These are phyloP conservation scores for Phytopythium mirpurense DNA, from an alignment of 352 stramenopile genomes.

Conservation along the genomic window DNA sequence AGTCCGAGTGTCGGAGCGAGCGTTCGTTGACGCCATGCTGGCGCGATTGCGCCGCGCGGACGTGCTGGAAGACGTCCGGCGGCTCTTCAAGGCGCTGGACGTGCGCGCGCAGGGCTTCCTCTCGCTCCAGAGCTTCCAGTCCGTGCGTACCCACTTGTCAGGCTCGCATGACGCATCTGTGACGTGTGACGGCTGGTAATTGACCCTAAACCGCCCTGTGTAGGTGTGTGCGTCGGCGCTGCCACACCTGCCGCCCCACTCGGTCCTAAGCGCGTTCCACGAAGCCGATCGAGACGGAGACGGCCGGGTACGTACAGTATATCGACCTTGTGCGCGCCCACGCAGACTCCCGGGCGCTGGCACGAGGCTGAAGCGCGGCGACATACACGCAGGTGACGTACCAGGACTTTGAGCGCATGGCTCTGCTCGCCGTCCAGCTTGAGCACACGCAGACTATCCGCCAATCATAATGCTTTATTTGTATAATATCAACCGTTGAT, in stretches of 20 bases:
- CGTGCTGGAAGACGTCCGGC: constrained; percentile 46
- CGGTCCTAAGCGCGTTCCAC: constrained; percentile 29
- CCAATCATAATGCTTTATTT: constrained; percentile 11
- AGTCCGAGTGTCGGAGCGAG: constrained; percentile 19
- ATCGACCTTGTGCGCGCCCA: too few relatives aligned
- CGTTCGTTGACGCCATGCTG: constrained; percentile 26
- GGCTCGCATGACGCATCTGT: too few relatives aligned
- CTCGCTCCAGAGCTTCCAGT: constrained; percentile 51
- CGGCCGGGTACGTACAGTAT: constrained; percentile 26
- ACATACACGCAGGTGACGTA: constrained; percentile 74
- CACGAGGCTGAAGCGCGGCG: too few relatives aligned
- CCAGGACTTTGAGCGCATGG: constrained; percentile 62
- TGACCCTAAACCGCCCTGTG: too few relatives aligned
- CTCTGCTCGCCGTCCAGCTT: constrained; percentile 33
- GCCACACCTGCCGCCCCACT: constrained; percentile 30
- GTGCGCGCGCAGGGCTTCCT: constrained; percentile 56
- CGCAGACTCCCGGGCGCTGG: too few relatives aligned
- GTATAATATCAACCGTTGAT: neutral
- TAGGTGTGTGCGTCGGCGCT: constrained; percentile 33
- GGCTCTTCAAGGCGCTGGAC: constrained; percentile 64
- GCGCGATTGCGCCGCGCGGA: constrained; percentile 35
- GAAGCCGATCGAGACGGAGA: constrained; percentile 58
- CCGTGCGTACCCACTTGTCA: neutral
- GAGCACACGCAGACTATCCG: constrained; percentile 13
- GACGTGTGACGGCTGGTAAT: too few relatives aligned